A percentile compares a stretch with the other conserved stretches of the same genome.
Evolutionary conservation across 257 asterid genomes (phyloP).

Genomic region (Anisodus tanguticus): DNA sequence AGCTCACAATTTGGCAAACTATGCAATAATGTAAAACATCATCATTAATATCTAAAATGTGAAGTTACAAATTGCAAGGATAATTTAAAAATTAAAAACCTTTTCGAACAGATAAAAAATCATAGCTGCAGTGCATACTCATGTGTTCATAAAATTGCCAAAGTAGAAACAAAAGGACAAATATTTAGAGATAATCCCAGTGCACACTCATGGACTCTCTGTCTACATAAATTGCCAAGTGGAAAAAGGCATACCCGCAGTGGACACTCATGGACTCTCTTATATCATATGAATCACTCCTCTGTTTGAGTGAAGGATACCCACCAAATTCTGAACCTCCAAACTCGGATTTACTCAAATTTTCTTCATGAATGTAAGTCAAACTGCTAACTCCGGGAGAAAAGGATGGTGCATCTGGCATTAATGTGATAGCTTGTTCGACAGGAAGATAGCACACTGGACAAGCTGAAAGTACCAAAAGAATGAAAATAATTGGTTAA

Average conservation of each 20-base stretch:
- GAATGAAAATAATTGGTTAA: background rate
- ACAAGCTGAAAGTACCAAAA: slow-evolving; percentile 67
- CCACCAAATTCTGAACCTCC: slow-evolving; percentile 98
- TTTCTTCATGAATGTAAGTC: slow-evolving; percentile 75
- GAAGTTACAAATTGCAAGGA: background rate
- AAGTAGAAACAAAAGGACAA: slow-evolving; percentile 20
- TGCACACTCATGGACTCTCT: background rate
- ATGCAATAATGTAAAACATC: background rate
- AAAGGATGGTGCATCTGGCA: slow-evolving; percentile 77
- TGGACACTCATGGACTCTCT: slow-evolving; percentile 82
- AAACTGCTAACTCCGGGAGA: slow-evolving; percentile 73
- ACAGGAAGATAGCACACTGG: slow-evolving; percentile 93
- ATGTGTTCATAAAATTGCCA: slow-evolving; percentile 12
- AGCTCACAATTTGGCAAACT: slow-evolving; percentile 3
- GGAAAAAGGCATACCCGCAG: slow-evolving; percentile 73
- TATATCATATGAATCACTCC: slow-evolving; percentile 77
- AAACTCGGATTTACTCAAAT: slow-evolving; percentile 65
- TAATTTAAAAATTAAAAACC: background rate
- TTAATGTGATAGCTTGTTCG: slow-evolving; percentile 68
- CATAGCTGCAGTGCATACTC: background rate
- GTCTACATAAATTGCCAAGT: background rate
- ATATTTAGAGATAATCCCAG: background rate
- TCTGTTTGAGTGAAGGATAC: slow-evolving; percentile 74
- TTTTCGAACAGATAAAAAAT: background rate
- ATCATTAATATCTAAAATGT: background rate